These are phyloP conservation scores for Candida sojae DNA, from an alignment of 1,139 yeast species.

Conservation along the genomic window DNA sequence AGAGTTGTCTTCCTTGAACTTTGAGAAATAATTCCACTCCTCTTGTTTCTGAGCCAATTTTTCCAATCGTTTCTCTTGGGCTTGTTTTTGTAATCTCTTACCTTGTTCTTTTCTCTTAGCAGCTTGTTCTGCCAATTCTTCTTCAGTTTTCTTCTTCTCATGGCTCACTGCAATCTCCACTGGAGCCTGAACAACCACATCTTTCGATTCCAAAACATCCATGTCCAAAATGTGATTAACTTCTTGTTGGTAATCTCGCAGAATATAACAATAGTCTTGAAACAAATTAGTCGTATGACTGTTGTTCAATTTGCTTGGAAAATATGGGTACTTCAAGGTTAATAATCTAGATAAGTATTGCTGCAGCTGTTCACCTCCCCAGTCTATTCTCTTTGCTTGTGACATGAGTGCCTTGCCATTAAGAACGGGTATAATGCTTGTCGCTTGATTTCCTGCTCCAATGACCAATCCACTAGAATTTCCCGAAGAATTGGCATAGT, in stretches of 20 bases:
- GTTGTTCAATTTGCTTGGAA: slow-evolving; percentile 70
- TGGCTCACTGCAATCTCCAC: slow-evolving; percentile 48
- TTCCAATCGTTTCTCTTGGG: slow-evolving; percentile 79
- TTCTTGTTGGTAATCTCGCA: slow-evolving; percentile 68
- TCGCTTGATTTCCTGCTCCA: slow-evolving; percentile 80
- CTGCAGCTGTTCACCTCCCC: slow-evolving; percentile 84
- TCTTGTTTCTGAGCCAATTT: slow-evolving; percentile 79
- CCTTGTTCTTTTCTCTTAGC: slow-evolving; percentile 87
- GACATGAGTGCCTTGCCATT: slow-evolving; percentile 63
- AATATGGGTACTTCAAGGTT: slow-evolving; percentile 85
- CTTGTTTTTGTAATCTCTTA: slow-evolving; percentile 87
- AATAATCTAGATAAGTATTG: slow-evolving; percentile 65
- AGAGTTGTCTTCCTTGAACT: slow-evolving; percentile 55
- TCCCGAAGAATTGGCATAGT: slow-evolving; percentile 48
- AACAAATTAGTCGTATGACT: slow-evolving; percentile 69
- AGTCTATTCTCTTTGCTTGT: slow-evolving; percentile 79
- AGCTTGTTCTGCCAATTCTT: slow-evolving; percentile 74
- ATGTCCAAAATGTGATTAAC: slow-evolving; percentile 57
- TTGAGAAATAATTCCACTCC: slow-evolving; percentile 71
- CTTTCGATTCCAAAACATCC: slow-evolving; percentile 63
- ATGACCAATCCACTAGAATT: slow-evolving; percentile 66
- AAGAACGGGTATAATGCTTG: slow-evolving; percentile 80
- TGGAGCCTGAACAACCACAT: slow-evolving; percentile 83
- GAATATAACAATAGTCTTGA: slow-evolving; percentile 77
- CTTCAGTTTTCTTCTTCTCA: slow-evolving; percentile 77